Percentiles rank a stretch among this genome's conserved stretches.
Conservation (phyloP, 2,329 filamentous ascomycete species). For the Ceratocystis colombiana region DNA sequence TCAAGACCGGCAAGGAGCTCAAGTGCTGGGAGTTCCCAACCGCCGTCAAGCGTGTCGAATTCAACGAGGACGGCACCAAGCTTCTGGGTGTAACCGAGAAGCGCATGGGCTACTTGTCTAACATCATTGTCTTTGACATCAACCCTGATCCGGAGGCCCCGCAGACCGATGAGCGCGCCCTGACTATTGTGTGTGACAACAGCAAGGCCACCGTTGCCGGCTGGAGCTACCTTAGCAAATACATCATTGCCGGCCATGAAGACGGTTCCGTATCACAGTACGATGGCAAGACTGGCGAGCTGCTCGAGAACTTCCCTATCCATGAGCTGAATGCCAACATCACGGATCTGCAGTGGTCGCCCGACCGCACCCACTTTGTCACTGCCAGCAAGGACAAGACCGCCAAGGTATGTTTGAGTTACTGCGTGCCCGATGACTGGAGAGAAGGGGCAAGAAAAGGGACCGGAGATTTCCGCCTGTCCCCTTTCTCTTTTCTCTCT, state of each 20-base stretch:
- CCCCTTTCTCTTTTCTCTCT: too few species aligned
- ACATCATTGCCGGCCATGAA: conserved; percentile 96
- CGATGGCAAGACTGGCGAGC: conserved; percentile 83
- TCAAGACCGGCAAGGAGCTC: conserved; percentile 81
- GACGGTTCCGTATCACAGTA: conserved; percentile 87
- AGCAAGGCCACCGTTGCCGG: conserved; percentile 96
- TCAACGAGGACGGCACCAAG: conserved; percentile 84
- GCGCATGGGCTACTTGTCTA: conserved; percentile 91
- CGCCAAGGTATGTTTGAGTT: conserved; percentile 55
- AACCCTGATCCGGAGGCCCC: conserved; percentile 69
- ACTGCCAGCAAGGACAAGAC: conserved; percentile 97
- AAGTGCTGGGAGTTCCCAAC: conserved; percentile 98
- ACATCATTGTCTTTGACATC: conserved; percentile 88
- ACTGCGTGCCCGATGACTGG: neutral
- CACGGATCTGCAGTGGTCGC: conserved; percentile 88
- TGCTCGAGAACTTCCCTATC: conserved; percentile 63
- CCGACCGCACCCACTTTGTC: conserved; percentile 95
- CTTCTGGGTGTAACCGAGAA: conserved; percentile 95
- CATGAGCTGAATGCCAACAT: conserved; percentile 79
- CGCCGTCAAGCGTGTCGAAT: conserved; percentile 95
- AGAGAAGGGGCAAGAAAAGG: too few species aligned
- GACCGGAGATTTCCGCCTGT: too few species aligned
- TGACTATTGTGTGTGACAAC: conserved; percentile 87
- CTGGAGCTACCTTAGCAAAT: conserved; percentile 88
- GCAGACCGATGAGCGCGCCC: conserved; percentile 69